Percentiles rank a stretch among this genome's conserved stretches.
phyloP scores from a whole-genome alignment of 2,329 filamentous ascomycete species.

The Cadophora luteo-olivacea region DNA sequence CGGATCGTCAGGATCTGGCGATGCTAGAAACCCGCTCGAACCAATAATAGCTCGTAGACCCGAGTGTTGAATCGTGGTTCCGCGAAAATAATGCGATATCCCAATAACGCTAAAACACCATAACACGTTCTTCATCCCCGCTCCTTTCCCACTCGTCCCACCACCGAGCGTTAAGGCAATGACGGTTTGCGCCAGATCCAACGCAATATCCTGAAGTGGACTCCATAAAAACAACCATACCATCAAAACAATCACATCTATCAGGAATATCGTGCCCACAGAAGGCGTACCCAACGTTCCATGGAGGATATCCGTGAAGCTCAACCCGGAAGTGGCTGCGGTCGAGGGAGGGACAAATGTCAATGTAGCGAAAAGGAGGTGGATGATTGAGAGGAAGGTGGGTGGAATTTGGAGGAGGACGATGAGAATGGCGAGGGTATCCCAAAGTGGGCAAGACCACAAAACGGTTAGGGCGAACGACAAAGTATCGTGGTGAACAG shows the following conservation, averaged over 20 bases:
- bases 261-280: slow-evolving; percentile 80
- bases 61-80: slow-evolving; percentile 37
- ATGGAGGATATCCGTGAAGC: slow-evolving; percentile 90
- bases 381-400: slow-evolving; percentile 85
- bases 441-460: slow-evolving; percentile 86
- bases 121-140: slow-evolving; percentile 74
- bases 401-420: slow-evolving; percentile 92
- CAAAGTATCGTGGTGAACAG: slow-evolving; percentile 75
- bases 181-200: slow-evolving; percentile 91
- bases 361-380: slow-evolving; percentile 89
- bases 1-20: slow-evolving; percentile 51
- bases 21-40: slow-evolving; percentile 38
- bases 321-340: slow-evolving; percentile 72
- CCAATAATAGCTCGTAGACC: slow-evolving; percentile 41
- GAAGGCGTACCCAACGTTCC: slow-evolving; percentile 86
- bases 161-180: slow-evolving; percentile 91
- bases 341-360: slow-evolving; percentile 89
- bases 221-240: slow-evolving; percentile 89
- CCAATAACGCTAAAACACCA: slow-evolving; percentile 73
- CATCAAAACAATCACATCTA: slow-evolving; percentile 82
- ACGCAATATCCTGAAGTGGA: slow-evolving; percentile 83
- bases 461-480: slow-evolving; percentile 86
- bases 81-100: slow-evolving; percentile 42
- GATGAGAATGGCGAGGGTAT: slow-evolving; percentile 96
- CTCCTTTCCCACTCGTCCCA: slow-evolving; percentile 72